Evolutionary conservation across 202 grass and related monocot species (phyloP).

Genomic region (Panicum virgatum): DNA sequence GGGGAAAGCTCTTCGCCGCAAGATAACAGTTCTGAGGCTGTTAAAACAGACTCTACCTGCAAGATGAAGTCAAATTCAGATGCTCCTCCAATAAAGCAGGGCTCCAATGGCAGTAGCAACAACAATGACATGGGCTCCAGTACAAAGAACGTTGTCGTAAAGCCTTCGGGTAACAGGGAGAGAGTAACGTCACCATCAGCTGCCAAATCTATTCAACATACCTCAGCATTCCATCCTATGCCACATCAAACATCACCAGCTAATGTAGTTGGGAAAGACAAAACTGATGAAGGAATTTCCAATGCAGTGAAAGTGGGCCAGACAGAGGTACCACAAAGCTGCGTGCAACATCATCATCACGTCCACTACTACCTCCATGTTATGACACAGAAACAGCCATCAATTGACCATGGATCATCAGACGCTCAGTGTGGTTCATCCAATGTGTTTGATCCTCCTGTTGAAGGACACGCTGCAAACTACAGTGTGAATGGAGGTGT

Average conservation of each 20-base stretch:
- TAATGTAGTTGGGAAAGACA: constrained; percentile 52
- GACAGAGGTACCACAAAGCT: constrained; percentile 47
- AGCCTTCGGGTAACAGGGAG: constrained; percentile 47
- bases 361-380: constrained; percentile 62
- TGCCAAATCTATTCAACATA: constrained; percentile 61
- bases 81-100: constrained; percentile 65
- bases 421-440: constrained; percentile 55
- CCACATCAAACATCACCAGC: constrained; percentile 38
- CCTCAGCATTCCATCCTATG: constrained; percentile 77
- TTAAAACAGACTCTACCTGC: constrained; percentile 64
- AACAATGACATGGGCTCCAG: constrained; percentile 87
- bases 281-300: constrained; percentile 52
- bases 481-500: constrained; percentile 57
- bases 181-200: constrained; percentile 52
- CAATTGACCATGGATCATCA: constrained; percentile 36
- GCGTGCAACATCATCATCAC: constrained; percentile 71
- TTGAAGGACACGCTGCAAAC: constrained; percentile 80
- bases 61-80: constrained; percentile 75
- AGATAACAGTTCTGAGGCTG: constrained; percentile 77
- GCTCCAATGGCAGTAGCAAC: constrained; percentile 80
- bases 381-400: constrained; percentile 47
- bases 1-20: constrained; percentile 71
- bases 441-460: constrained; percentile 47
- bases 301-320: constrained; percentile 42
- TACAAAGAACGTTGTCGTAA: constrained; percentile 66